Evolutionary conservation across 2,329 filamentous ascomycete genomes (phyloP).

Genomic region (Setomelanomma holmii): DNA sequence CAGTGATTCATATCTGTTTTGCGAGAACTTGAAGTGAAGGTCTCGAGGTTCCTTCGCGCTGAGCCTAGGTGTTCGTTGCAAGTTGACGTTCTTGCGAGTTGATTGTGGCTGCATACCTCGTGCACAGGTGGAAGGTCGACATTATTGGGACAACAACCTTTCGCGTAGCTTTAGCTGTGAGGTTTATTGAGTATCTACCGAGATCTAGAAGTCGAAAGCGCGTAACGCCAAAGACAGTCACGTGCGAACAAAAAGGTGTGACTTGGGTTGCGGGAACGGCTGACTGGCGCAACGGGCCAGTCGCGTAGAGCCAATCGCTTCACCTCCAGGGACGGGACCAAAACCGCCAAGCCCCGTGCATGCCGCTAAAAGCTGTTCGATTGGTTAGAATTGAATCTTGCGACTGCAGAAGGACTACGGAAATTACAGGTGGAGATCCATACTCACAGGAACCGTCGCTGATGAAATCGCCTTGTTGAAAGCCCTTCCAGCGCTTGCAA

Average conservation of each 20-base stretch:
- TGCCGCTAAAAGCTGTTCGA: slow-evolving; percentile 4
- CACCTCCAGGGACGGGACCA: slow-evolving; percentile 3
- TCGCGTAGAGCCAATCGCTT: slow-evolving; percentile 32
- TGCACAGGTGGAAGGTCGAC: background rate
- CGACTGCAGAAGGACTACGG: background rate
- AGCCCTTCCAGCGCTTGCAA: slow-evolving; percentile 27
- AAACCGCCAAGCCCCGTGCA: slow-evolving; percentile 23
- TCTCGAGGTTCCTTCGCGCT: background rate
- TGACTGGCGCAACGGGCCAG: slow-evolving; percentile 23
- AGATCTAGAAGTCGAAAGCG: background rate
- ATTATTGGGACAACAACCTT: too few species aligned
- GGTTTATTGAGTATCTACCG: slow-evolving; percentile 1
- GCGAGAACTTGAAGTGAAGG: background rate
- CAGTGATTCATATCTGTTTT: too few species aligned
- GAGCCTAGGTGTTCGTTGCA: background rate
- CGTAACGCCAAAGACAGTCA: slow-evolving; percentile 21
- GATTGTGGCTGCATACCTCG: background rate
- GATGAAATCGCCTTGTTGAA: slow-evolving; percentile 16
- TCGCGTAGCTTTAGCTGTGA: background rate
- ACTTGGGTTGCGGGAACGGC: slow-evolving; percentile 24
- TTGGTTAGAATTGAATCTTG: slow-evolving; percentile 20
- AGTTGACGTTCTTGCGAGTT: background rate
- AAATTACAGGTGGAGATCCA: slow-evolving; percentile 16
- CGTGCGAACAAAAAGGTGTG: too few species aligned
- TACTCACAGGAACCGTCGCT: slow-evolving; percentile 14